Percentiles rank a stretch among this genome's conserved stretches.
Evolutionary conservation across 768 basidiomycete species (phyloP).

Genomic region (Gloeophyllum trabeum): DNA sequence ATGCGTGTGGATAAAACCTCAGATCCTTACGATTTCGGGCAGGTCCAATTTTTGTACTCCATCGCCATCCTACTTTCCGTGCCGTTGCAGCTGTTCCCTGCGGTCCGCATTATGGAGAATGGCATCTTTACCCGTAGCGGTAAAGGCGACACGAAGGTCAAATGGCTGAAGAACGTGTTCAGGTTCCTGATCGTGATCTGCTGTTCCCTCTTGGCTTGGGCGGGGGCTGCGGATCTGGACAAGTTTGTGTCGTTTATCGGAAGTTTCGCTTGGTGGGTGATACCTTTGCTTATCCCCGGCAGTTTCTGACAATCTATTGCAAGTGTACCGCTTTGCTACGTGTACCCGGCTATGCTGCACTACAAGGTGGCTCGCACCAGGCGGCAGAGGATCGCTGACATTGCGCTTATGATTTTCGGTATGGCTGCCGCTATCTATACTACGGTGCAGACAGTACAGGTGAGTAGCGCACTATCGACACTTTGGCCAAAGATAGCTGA

Average conservation of each 20-base stretch:
- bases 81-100: constrained; percentile 95
- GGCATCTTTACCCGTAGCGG: constrained; percentile 85
- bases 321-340: constrained; percentile 88
- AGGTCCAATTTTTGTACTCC: constrained; percentile 85
- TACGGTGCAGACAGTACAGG: constrained; percentile 66
- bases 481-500: too few relatives aligned
- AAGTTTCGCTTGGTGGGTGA: constrained; percentile 80
- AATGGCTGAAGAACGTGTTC: constrained; percentile 95
- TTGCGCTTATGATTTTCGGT: constrained; percentile 69
- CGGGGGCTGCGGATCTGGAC: constrained; percentile 82
- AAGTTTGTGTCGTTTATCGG: constrained; percentile 94
- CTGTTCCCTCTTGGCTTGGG: constrained; percentile 75
- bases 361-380: constrained; percentile 75
- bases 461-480: constrained; percentile 21
- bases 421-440: constrained; percentile 65
- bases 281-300: too few relatives aligned
- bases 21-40: too few relatives aligned
- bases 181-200: constrained; percentile 64
- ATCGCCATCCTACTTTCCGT: constrained; percentile 86
- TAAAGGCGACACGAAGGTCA: constrained; percentile 69
- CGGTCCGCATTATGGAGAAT: constrained; percentile 94
- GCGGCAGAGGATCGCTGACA: constrained; percentile 56
- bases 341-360: constrained; percentile 91
- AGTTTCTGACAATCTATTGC: constrained; percentile 3
- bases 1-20: too few relatives aligned